Evolutionary conservation across 2,329 filamentous ascomycete species (phyloP), one percentile per base, ranked within the genome.

Genomic region (Venturia effusa): DNA sequence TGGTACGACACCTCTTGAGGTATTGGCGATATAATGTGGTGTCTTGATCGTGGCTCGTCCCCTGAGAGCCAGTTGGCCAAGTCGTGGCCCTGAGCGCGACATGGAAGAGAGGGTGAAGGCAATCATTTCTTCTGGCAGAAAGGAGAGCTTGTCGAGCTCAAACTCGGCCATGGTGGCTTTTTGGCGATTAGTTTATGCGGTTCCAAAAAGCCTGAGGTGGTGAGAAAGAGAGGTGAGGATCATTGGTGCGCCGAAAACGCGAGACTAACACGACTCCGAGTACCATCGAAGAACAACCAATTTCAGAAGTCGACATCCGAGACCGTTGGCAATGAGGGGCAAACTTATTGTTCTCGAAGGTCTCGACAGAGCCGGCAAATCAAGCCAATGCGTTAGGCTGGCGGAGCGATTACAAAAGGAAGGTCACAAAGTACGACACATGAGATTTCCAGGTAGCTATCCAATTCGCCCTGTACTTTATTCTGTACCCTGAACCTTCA

Each of bases 361-460:
- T 1, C 81, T 97, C 66, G 92, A 97, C 71, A 85, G 91, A 67
- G 91, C 92, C 54, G 92, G 92, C 64, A 97, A 97, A 81, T 93
- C 91, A 27, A 96, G 92, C 40, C 92, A 96, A 81, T 92, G 90
- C 69, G 83, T 87, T 70, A 77, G 85, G 57, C 79, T 97, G 48
- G 81, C 80, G 43, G 74, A 81, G 34, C 77, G 74, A 43, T 77
- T 90, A 3, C 73, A 79, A 63, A 70, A 74, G 6, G 71, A 77
- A 64, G 84, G 83, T 8, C 75, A 79, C 59, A 74, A 78, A 60
- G 82, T 86, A 37, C 79, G 81, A 69, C 80, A 83, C 66, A 78
- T 88, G 71, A 79, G 87, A 63, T 90, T 90, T 73, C 88, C 88
- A 71, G 84, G 85, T 57, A 41, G 11, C 17, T 22, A 22, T 61